Base-by-base conservation (phyloP, 768 basidiomycete genomes). In the Mycena amicta region DNA sequence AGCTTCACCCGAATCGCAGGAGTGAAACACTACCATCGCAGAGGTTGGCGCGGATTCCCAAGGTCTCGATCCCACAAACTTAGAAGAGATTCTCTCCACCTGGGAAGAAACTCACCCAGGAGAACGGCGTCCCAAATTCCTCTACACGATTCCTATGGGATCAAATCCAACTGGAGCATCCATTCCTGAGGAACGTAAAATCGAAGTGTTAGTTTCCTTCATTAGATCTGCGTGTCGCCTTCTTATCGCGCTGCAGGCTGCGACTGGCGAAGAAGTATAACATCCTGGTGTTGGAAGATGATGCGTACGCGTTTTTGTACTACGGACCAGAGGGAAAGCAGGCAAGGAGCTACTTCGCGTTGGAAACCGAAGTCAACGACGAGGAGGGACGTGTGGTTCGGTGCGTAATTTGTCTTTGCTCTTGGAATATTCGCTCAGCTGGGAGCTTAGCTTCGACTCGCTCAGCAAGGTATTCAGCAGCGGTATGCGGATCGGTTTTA, bases 391-490 rank as follows among this genome's bases (percentile, higher is more conserved):
- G 86, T 25, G 67, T 74, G 0, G 59, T 39, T 61, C 68, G 18
- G 74, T 79, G 18, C 74, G 83, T 28, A 87, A n/a, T n/a, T n/a
- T n/a, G n/a, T n/a, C n/a, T n/a, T n/a, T n/a, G n/a, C n/a, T n/a
- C n/a, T n/a, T n/a, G n/a, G n/a, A n/a, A n/a, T n/a, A n/a, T n/a
- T n/a, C n/a, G n/a, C n/a, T n/a, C n/a, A n/a, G n/a, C n/a, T n/a
- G n/a, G n/a, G n/a, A n/a, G n/a, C n/a, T n/a, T 6, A 81, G 89
- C 15, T 89, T 91, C 68, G 89, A 91, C 66, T 87, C 85, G 53
- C 79, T 90, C 56, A 86, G 83, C 57, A 91, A 91, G 71, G 74
- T 90, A 20, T 75, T 81, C 30, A 80, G 78, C 16, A 72, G 79
- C 20, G 84, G 86, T 5, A 80, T 86, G 71, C 81, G 86, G 16